phyloP scores from a whole-genome alignment of 768 basidiomycete genomes.

The Gautieria morchelliformis region DNA sequence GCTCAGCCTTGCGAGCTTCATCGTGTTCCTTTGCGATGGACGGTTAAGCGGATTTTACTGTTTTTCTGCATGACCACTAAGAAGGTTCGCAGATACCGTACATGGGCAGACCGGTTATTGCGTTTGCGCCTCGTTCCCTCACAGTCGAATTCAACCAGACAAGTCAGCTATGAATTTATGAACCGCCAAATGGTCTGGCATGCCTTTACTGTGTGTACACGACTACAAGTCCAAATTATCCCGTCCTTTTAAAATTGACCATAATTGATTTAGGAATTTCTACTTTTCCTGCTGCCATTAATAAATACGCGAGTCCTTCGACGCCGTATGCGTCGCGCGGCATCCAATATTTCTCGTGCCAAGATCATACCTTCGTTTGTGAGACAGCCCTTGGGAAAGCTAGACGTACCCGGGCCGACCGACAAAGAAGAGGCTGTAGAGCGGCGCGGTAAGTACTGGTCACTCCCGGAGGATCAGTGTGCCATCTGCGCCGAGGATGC shows the following conservation, averaged over 20 bases:
- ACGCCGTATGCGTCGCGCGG: constrained; percentile 37
- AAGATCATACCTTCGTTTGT: background rate
- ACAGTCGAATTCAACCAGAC: constrained; percentile 55
- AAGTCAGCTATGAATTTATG: constrained; percentile 98
- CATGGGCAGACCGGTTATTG: constrained; percentile 70
- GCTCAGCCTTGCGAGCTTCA: constrained; percentile 63
- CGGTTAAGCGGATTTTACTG: constrained; percentile 37
- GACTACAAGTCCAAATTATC: constrained; percentile 3
- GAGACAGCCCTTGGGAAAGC: background rate
- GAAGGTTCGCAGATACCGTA: constrained; percentile 58
- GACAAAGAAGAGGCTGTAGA: constrained; percentile 13
- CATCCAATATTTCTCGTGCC: constrained; percentile 14
- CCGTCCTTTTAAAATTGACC: background rate
- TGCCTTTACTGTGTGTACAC: constrained; percentile 76
- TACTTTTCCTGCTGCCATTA: constrained; percentile 84
- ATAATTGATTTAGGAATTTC: constrained; percentile 63
- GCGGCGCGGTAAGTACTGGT: constrained; percentile 51
- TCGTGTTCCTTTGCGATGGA: constrained; percentile 80
- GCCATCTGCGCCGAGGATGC: constrained; percentile 84
- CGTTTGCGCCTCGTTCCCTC: constrained; percentile 67
- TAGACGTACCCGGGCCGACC: background rate
- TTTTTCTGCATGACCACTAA: background rate
- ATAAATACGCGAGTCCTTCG: constrained; percentile 60
- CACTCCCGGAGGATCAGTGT: constrained; percentile 67
- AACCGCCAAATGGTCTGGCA: constrained; percentile 99